A percentile compares a stretch with the other conserved stretches of the same genome.
phyloP scores from a whole-genome alignment of 805 yeast genomes.

The Candida sonorensis region DNA sequence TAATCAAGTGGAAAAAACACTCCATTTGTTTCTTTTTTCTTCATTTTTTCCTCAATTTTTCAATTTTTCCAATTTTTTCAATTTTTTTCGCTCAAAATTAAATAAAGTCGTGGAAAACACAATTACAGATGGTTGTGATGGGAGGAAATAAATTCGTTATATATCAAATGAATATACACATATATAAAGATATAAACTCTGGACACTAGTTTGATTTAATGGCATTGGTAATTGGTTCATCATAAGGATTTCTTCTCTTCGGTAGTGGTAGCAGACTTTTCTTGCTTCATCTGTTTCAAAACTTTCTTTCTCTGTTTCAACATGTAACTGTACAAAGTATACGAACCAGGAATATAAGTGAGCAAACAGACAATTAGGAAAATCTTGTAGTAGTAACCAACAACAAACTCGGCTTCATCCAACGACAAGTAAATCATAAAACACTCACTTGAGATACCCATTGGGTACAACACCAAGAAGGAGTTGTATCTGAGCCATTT shows the following conservation, averaged over 20 bases:
- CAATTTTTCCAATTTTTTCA: no score
- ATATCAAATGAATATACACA: no score
- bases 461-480: conserved; percentile 78
- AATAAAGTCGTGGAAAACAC: no score
- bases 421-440: conserved; percentile 63
- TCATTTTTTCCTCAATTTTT: no score
- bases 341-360: conserved; percentile 82
- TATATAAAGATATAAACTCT: no score
- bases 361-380: conserved; percentile 50
- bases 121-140: no score
- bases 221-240: no score
- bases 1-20: no score
- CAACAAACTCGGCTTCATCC: conserved; percentile 51
- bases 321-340: conserved; percentile 81
- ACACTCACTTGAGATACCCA: conserved; percentile 87
- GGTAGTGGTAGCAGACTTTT: conserved; percentile 4
- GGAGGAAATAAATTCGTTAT: no score
- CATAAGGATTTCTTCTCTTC: conserved; percentile 1
- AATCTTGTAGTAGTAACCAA: conserved; percentile 46
- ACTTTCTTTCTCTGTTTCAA: conserved; percentile 79
- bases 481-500: conserved; percentile 76
- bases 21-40: no score
- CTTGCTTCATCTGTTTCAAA: conserved; percentile 35
- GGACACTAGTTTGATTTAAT: no score
- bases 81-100: no score